Percentiles rank a stretch among this genome's conserved stretches.
Conservation (phyloP, 2,329 filamentous ascomycete genomes). For the Talaromyces piceae region DNA sequence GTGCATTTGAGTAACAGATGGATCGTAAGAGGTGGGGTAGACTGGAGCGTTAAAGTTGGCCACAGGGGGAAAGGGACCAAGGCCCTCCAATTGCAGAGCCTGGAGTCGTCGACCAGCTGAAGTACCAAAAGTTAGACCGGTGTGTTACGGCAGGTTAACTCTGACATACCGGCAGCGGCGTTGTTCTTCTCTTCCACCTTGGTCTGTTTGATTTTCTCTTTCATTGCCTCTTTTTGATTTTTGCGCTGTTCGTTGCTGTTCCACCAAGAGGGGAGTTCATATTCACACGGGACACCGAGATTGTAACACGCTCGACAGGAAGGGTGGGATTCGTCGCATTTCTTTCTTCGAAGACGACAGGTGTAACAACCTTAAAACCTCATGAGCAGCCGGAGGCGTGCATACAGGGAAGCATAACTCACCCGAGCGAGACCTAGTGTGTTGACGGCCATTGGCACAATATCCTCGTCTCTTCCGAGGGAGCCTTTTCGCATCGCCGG, state of each 20-base stretch:
- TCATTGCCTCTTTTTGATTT: slow-evolving; percentile 88
- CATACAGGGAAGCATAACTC: slow-evolving; percentile 21
- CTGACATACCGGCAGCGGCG: slow-evolving; percentile 41
- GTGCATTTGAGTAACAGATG: slow-evolving; percentile 35
- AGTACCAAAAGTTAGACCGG: slow-evolving; percentile 40
- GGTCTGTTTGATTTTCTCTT: slow-evolving; percentile 94
- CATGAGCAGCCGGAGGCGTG: slow-evolving; percentile 26
- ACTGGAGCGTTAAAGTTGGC: slow-evolving; percentile 63
- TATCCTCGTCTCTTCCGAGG: not conserved
- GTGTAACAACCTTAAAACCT: slow-evolving; percentile 54
- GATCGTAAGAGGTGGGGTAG: slow-evolving; percentile 38
- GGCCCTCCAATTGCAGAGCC: slow-evolving; percentile 72
- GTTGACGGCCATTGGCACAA: slow-evolving; percentile 58
- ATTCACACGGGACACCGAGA: slow-evolving; percentile 83
- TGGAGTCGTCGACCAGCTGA: slow-evolving; percentile 62
- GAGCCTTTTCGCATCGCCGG: not conserved
- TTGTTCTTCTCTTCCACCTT: slow-evolving; percentile 84
- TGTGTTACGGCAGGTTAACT: not conserved
- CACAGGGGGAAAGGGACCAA: slow-evolving; percentile 61
- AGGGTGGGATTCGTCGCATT: slow-evolving; percentile 62
- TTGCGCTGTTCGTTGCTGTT: slow-evolving; percentile 80
- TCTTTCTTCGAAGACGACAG: slow-evolving; percentile 60
- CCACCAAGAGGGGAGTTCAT: slow-evolving; percentile 97
- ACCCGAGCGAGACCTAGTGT: slow-evolving; percentile 92
- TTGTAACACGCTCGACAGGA: slow-evolving; percentile 57